Base-by-base conservation (phyloP, 257 asterid genomes). In the Echites panduratus region DNA sequence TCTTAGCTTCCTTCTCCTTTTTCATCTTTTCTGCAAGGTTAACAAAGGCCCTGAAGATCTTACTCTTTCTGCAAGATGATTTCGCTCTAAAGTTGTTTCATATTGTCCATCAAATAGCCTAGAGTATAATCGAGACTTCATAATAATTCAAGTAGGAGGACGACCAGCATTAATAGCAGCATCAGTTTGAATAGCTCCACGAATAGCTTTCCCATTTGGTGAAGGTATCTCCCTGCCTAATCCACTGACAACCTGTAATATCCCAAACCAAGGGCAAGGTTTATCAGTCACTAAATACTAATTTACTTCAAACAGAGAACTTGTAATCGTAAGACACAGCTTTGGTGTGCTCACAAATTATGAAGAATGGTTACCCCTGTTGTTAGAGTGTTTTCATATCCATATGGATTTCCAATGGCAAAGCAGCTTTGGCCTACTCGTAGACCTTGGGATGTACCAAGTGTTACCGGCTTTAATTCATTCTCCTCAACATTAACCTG, bases 211-310 rank as follows among this genome's bases (percentile, higher is more conserved):
- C 68, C 97, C 98, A 75, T 87, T 90, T 40, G 96, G 97, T 62
- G 97, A 91, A 12, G 97, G 98, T 79, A 93, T 93, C 86, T 93
- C 97, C 76, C 98, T 86, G 52, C 96, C 96, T 71, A 93, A 75
- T 79, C 98, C 96, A 82, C 98, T 90, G 52, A 93, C 82, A 26
- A 93, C 98, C 98, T 90, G 82, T 40, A 72, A 53, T 48, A 65
- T 57, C 63, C 7, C 29, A 68, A 82, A 71, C 73, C 53, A 68
- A n/a, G 22, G 50, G 41, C 65, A 63, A 57, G 45, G 52, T 26
- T 52, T 43, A 57, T 13, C 10, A 9, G 48, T 38, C 61, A 45
- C 9, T 32, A 65, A 20, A 48, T 62, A 8, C 24, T 61, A 44
- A 72, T 32, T 26, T 69, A 22, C 45, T 41, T 57, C 61, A 38